Evolutionary conservation across 192 early-diverging fungal genomes (phyloP).

Genomic region (Helicostylum pulchrum): DNA sequence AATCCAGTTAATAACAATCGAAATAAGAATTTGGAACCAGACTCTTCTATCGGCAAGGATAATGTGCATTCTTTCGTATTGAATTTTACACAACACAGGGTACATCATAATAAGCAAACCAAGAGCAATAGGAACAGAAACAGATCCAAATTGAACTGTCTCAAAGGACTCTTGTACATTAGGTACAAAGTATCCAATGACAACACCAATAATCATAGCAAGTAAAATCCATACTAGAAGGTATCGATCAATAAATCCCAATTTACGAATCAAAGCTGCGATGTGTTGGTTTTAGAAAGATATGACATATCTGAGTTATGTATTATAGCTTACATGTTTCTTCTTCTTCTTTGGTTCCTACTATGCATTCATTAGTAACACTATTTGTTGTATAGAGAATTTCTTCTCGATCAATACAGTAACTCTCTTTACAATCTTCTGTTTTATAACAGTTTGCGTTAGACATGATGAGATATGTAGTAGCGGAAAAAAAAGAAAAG

Average conservation of each 20-base stretch:
- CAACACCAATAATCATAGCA: slow-evolving; percentile 54
- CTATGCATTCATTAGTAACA: background rate
- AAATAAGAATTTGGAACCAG: slow-evolving; percentile 51
- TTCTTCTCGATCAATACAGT: slow-evolving; percentile 12
- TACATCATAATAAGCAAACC: slow-evolving; percentile 73
- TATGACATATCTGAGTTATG: background rate
- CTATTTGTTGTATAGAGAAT: background rate
- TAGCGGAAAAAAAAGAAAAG: background rate
- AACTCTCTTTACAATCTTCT: slow-evolving; percentile 18
- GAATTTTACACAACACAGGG: slow-evolving; percentile 63
- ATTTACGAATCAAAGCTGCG: slow-evolving; percentile 8
- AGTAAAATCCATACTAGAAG: slow-evolving; percentile 40
- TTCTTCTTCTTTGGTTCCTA: background rate
- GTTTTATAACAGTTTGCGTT: slow-evolving; percentile 13
- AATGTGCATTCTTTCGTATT: slow-evolving; percentile 43
- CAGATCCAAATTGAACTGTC: slow-evolving; percentile 54
- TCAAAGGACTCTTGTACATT: slow-evolving; percentile 47
- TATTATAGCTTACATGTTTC: background rate
- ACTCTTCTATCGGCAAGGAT: slow-evolving; percentile 45
- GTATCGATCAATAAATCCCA: slow-evolving; percentile 38
- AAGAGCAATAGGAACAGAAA: slow-evolving; percentile 67
- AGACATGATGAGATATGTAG: background rate
- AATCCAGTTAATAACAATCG: slow-evolving; percentile 64
- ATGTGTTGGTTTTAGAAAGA: background rate
- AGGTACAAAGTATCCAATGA: slow-evolving; percentile 61